Evolutionary conservation across 2,329 filamentous ascomycete species (phyloP).

Genomic region (Zasmidium angulare): DNA sequence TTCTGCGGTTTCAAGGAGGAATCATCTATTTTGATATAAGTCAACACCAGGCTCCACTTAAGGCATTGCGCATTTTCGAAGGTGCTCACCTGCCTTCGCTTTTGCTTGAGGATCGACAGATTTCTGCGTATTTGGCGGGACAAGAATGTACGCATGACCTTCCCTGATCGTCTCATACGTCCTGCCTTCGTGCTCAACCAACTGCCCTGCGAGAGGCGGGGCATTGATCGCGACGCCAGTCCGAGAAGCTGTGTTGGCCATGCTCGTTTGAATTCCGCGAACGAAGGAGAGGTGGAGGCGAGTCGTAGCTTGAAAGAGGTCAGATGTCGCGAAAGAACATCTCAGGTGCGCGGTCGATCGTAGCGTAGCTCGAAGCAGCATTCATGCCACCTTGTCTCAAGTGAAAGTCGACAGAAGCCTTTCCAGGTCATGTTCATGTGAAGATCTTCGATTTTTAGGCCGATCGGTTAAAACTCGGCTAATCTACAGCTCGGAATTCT

Average conservation of each 20-base stretch:
- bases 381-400: background rate
- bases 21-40: slow-evolving; percentile 33
- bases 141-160: slow-evolving; percentile 66
- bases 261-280: background rate
- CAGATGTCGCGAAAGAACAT: background rate
- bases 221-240: slow-evolving; percentile 21
- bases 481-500: too few species aligned
- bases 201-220: slow-evolving; percentile 30
- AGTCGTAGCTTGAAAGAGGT: background rate
- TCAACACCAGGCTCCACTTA: background rate
- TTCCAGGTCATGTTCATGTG: too few species aligned
- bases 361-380: background rate
- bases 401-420: background rate
- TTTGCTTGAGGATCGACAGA: slow-evolving; percentile 49
- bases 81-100: slow-evolving; percentile 27
- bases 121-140: slow-evolving; percentile 54
- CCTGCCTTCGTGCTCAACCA: slow-evolving; percentile 35
- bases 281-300: background rate
- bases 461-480: too few species aligned
- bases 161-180: slow-evolving; percentile 60
- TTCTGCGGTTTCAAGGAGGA: slow-evolving; percentile 58
- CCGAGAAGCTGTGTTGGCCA: background rate
- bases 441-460: background rate
- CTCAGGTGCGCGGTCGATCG: background rate
- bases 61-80: slow-evolving; percentile 27